Base-by-base conservation (phyloP, 2,329 filamentous ascomycete species). In the Ceratocystis huliohia region DNA sequence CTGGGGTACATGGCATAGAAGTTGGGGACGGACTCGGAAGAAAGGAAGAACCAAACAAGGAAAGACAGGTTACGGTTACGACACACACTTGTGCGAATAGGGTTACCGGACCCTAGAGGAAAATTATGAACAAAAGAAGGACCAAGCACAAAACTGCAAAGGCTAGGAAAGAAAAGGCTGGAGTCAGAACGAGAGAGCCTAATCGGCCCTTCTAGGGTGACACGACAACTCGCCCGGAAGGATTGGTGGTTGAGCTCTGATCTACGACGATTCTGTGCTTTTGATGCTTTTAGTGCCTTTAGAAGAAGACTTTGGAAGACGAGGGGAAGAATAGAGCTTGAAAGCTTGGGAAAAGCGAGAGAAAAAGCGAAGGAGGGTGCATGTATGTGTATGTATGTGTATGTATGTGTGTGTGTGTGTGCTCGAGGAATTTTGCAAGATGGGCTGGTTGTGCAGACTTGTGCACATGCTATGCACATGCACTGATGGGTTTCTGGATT, bases 141-240 rank as follows among this genome's bases (percentile, higher is more conserved):
- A 41, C 10, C 10, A 41, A 41, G 37, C 37, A 41, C 10, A 41
- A 41, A 15, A 15, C 37, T 41, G 10, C 37, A 1, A 41, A 41
- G 37, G 37, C 13, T 41, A 41, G 17, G 13, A n/a, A 53, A n/a
- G 17, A 59, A 59, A 59, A 59, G 56, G 56, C 56, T 59, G 56
- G 56, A 30, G 30, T 41, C 37, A 41, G 37, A 3, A 41, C 37
- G 13, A 41, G 33, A 57, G 33, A 37, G 56, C 28, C 56, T 33
- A 59, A 59, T 59, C 56, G 56, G 56, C 56, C 56, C 56, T 33
- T 59, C 28, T 33, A 59, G 15, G 17, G 56, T 59, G n/a, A 37
- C 56, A 59, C 56, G 56, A 37, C 33, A 33, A 37, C 56, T 59
- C 56, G 56, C 56, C 28, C 56, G 28, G 56, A 59, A 59, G 56